A percentile compares a stretch with the other conserved stretches of the same genome.
Evolutionary conservation across 2,329 filamentous ascomycete species (phyloP).

Genomic region (Didymella keratinophila): DNA sequence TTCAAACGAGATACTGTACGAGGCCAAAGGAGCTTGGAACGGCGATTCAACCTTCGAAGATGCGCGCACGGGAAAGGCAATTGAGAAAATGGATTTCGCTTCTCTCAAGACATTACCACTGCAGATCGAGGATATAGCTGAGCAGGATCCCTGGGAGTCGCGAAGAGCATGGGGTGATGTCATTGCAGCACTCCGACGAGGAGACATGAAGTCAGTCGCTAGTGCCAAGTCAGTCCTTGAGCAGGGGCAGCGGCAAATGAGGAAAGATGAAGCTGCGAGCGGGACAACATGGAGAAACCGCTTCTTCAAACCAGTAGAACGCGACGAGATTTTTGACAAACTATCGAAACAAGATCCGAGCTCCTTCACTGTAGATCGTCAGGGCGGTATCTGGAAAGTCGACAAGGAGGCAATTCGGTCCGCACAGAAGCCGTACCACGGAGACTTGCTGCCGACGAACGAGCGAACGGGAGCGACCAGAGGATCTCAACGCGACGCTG

Average conservation of each 20-base stretch:
- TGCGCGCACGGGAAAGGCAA: conserved; percentile 37
- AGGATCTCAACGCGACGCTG: not conserved
- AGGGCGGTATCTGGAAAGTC: conserved; percentile 46
- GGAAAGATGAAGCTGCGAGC: conserved; percentile 48
- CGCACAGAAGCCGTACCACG: conserved; percentile 42
- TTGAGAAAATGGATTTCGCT: conserved; percentile 50
- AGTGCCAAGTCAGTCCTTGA: conserved; percentile 46
- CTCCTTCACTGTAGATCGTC: conserved; percentile 34
- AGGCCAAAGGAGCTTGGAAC: conserved; percentile 54
- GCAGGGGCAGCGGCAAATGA: conserved; percentile 53
- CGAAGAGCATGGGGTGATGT: conserved; percentile 55
- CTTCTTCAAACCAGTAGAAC: conserved; percentile 51
- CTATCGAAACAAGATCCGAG: conserved; percentile 30
- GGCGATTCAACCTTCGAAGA: conserved; percentile 51
- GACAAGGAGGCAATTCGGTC: conserved; percentile 34
- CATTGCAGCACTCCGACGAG: conserved; percentile 48
- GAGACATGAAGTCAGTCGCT: conserved; percentile 52
- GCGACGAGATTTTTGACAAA: conserved; percentile 39
- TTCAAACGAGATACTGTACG: conserved; percentile 47
- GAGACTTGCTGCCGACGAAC: conserved; percentile 37
- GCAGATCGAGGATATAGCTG: conserved; percentile 38
- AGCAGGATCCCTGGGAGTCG: conserved; percentile 58
- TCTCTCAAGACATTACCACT: conserved; percentile 31
- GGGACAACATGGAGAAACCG: conserved; percentile 51
- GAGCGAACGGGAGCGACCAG: conserved; percentile 17